A percentile compares a stretch with the other conserved stretches of the same genome.
Conservation (phyloP, 139 green algal species). For the Volvox africanus region DNA sequence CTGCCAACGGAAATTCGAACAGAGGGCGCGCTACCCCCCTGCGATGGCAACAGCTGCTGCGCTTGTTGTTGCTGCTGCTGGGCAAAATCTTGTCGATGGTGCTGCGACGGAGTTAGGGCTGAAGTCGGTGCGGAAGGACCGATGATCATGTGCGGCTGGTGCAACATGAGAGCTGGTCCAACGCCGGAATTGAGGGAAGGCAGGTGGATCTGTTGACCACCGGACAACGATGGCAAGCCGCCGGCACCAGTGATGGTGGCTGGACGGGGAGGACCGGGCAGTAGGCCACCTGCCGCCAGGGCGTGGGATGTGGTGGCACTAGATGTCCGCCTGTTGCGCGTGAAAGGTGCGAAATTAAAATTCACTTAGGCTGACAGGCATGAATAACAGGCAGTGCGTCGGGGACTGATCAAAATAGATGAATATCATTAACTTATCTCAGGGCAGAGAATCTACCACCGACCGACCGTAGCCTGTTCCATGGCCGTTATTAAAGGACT, state of each 20-base stretch:
- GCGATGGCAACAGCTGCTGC: not conserved
- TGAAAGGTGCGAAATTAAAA: not conserved
- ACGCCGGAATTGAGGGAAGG: conserved; percentile 3
- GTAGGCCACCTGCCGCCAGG: conserved; percentile 1
- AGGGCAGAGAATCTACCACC: too few species aligned
- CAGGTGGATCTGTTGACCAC: not conserved
- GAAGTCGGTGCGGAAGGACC: too few species aligned
- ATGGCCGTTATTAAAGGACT: too few species aligned
- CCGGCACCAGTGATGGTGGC: not conserved
- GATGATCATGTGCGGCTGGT: not conserved
- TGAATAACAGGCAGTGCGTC: too few species aligned
- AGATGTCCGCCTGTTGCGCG: not conserved
- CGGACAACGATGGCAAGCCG: not conserved
- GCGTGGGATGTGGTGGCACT: conserved; percentile 12
- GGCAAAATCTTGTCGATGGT: not conserved
- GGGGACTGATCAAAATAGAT: too few species aligned
- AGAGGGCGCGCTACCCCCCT: not conserved
- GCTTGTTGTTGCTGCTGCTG: not conserved
- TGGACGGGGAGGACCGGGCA: not conserved
- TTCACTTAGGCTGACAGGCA: too few species aligned
- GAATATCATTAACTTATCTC: too few species aligned
- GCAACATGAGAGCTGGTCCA: not conserved
- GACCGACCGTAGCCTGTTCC: too few species aligned
- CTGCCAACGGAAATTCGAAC: not conserved
- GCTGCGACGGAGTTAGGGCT: not conserved